Evolutionary conservation across 2,329 filamentous ascomycete genomes (phyloP).

Genomic region (Catunica adiposa): DNA sequence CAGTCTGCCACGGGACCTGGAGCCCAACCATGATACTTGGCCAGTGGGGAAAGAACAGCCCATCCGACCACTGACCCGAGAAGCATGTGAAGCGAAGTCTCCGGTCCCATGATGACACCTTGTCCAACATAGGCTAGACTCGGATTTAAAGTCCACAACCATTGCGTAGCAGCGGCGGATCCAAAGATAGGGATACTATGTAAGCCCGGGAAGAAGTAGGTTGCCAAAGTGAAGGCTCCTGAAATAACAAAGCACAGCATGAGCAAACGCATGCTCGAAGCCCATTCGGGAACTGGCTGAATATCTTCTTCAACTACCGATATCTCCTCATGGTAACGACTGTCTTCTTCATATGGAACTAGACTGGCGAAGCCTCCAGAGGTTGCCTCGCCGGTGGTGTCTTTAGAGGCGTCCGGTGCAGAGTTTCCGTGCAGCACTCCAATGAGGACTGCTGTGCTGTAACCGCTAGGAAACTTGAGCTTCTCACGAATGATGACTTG

Average conservation of each 20-base stretch:
- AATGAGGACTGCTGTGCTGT: slow-evolving; percentile 87
- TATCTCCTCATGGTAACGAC: slow-evolving; percentile 18
- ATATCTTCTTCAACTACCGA: slow-evolving; percentile 19
- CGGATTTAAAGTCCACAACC: slow-evolving; percentile 93
- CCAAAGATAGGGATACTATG: slow-evolving; percentile 82
- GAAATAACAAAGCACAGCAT: slow-evolving; percentile 41
- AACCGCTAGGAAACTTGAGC: slow-evolving; percentile 86
- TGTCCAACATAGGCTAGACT: slow-evolving; percentile 96
- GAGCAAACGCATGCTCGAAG: slow-evolving; percentile 36
- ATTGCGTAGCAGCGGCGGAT: slow-evolving; percentile 51
- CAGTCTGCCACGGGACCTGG: slow-evolving; percentile 74
- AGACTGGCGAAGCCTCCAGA: slow-evolving; percentile 28
- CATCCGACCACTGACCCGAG: slow-evolving; percentile 79
- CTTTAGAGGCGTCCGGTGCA: slow-evolving; percentile 14
- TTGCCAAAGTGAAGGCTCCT: slow-evolving; percentile 56
- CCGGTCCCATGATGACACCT: slow-evolving; percentile 95
- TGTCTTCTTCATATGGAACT: slow-evolving; percentile 20
- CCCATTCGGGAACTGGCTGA: slow-evolving; percentile 23
- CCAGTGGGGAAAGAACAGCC: slow-evolving; percentile 77
- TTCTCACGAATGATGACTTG: slow-evolving; percentile 90
- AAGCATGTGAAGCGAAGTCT: slow-evolving; percentile 90
- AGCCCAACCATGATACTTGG: slow-evolving; percentile 76
- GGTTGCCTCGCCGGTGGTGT: neutral
- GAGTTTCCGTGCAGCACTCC: slow-evolving; percentile 61
- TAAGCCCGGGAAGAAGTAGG: slow-evolving; percentile 77